Conservation (phyloP, 1,139 yeast species). For the Candida sojae region DNA sequence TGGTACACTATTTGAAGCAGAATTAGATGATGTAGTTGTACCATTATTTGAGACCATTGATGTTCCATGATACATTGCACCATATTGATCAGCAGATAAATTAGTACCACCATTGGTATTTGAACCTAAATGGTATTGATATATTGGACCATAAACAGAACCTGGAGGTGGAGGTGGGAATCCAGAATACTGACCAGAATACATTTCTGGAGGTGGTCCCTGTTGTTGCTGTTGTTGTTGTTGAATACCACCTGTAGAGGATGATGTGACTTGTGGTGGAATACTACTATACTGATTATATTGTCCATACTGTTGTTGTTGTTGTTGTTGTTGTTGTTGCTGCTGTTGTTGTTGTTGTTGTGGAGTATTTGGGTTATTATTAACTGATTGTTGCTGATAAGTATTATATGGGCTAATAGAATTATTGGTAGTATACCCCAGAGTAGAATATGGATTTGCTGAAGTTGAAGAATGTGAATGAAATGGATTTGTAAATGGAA, state of each 20-base stretch:
- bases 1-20: background rate
- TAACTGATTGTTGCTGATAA: background rate
- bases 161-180: constrained; percentile 15
- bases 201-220: constrained; percentile 7
- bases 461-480: background rate
- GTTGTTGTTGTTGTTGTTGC: constrained; percentile 7
- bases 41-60: background rate
- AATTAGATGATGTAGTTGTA: background rate
- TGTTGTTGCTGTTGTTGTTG: constrained; percentile 1
- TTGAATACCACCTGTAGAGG: background rate
- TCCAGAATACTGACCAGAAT: constrained; percentile 15
- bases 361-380: background rate
- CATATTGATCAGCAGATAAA: constrained; percentile 16
- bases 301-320: constrained; percentile 12
- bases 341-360: constrained; percentile 5
- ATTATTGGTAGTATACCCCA: background rate
- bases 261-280: background rate
- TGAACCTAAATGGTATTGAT: constrained; percentile 14
- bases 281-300: constrained; percentile 2
- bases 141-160: background rate
- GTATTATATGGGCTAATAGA: background rate
- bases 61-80: background rate
- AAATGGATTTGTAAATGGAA: constrained; percentile 2
- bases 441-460: background rate
- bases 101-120: constrained; percentile 15